phyloP scores from a whole-genome alignment of 2,329 filamentous ascomycete species.

The Claviceps citrina region DNA sequence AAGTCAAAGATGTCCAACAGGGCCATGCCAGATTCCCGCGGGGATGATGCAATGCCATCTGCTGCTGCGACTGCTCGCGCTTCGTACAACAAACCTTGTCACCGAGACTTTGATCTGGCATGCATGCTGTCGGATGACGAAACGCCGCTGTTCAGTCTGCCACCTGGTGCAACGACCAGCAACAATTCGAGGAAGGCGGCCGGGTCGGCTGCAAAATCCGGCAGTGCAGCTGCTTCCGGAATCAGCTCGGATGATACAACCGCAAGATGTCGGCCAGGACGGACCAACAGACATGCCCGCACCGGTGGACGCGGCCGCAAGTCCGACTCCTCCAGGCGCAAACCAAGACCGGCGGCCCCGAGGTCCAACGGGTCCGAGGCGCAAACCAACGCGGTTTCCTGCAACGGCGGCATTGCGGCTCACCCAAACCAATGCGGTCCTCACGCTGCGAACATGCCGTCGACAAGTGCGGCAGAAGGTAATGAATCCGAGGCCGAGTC shows the following conservation, averaged over 20 bases:
- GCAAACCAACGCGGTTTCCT: not conserved
- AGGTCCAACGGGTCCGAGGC: not conserved
- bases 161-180: not conserved
- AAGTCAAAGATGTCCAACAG: not conserved
- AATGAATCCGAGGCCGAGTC: not conserved
- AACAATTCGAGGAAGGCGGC: not conserved
- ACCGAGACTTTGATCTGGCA: constrained; percentile 4
- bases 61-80: not conserved
- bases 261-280: constrained; percentile 1
- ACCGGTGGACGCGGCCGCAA: not conserved
- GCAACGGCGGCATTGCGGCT: not conserved
- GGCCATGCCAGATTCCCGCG: constrained; percentile 16
- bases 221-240: not conserved
- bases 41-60: not conserved
- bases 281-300: constrained; percentile 2
- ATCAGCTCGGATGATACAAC: not conserved
- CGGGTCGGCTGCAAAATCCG: not conserved
- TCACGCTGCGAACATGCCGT: not conserved
- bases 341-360: not conserved
- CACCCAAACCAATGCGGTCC: not conserved
- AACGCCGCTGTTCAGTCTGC: constrained; percentile 14
- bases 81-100: not conserved
- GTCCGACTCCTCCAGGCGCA: not conserved
- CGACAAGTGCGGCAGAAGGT: not conserved
- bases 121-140: constrained; percentile 22